A percentile compares a stretch with the other conserved stretches of the same genome.
Conservation (phyloP, 495 filamentous ascomycete genomes). For the Neurospora terricola region DNA sequence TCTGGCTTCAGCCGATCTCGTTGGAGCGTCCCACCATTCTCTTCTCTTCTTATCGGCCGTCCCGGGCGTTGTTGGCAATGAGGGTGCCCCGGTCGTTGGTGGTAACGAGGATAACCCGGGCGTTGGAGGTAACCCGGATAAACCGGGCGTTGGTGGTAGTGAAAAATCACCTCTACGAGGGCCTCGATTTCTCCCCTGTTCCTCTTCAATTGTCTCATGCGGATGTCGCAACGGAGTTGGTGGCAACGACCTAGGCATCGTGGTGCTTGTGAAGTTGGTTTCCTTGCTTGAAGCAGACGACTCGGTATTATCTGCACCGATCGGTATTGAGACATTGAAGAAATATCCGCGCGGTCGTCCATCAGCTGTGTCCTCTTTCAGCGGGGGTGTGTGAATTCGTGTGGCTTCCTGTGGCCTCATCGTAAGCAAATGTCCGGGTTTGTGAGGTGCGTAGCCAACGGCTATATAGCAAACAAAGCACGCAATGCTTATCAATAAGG, state of each 20-base stretch:
- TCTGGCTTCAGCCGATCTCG: slow-evolving; percentile 1
- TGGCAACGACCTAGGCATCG: neutral
- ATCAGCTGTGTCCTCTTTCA: slow-evolving; percentile 20
- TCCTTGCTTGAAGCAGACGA: neutral
- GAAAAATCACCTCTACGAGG: neutral
- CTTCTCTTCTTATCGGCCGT: neutral
- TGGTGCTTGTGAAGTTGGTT: neutral
- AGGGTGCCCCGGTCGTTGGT: neutral
- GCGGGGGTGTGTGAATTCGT: slow-evolving; percentile 38
- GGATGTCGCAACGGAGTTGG: neutral
- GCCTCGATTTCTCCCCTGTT: neutral
- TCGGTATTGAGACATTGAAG: slow-evolving; percentile 28
- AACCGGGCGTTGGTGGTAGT: neutral
- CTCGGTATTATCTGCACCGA: neutral
- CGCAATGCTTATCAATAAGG: neutral
- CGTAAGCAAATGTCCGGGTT: neutral
- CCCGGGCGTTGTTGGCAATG: neutral
- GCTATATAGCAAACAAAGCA: slow-evolving; percentile 17
- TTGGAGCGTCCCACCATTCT: slow-evolving; percentile 13
- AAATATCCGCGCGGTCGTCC: slow-evolving; percentile 35
- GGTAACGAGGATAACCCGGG: neutral
- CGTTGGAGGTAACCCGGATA: neutral
- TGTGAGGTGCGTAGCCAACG: neutral
- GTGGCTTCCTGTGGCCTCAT: slow-evolving; percentile 30
- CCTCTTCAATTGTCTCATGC: neutral